Percentiles rank a stretch among this genome's conserved stretches.
Evolutionary conservation across 2,329 filamentous ascomycete species (phyloP).

Genomic region (Alternaria arbusti): DNA sequence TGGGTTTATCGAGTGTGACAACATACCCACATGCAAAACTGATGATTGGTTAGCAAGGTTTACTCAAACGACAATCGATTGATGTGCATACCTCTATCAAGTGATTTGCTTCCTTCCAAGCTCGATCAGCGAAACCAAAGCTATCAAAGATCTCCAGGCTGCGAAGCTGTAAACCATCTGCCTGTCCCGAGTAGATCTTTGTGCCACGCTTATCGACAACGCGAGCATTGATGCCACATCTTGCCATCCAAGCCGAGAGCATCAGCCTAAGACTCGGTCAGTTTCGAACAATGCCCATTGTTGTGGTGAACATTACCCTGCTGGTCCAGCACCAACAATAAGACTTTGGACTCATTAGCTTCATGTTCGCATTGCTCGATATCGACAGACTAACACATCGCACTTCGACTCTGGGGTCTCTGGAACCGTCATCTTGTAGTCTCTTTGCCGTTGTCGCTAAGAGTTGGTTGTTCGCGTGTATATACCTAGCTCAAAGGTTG

Average conservation of each 20-base stretch:
- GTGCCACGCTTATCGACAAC: slow-evolving; percentile 52
- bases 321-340: slow-evolving; percentile 50
- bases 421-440: slow-evolving; percentile 31
- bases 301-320: slow-evolving; percentile 9
- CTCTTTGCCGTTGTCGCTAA: neutral
- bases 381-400: slow-evolving; percentile 38
- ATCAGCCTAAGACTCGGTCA: slow-evolving; percentile 37
- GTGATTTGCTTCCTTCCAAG: slow-evolving; percentile 71
- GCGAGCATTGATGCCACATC: slow-evolving; percentile 49
- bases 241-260: slow-evolving; percentile 51
- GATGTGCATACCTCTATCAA: slow-evolving; percentile 66
- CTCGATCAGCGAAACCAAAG: slow-evolving; percentile 69
- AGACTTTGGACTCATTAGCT: slow-evolving; percentile 29
- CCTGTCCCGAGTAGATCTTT: slow-evolving; percentile 51
- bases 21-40: slow-evolving; percentile 51
- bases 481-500: neutral
- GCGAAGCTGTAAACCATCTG: slow-evolving; percentile 52
- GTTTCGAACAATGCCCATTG: neutral
- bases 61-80: slow-evolving; percentile 32
- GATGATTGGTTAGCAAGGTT: slow-evolving; percentile 4
- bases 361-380: neutral
- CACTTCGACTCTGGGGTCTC: slow-evolving; percentile 39
- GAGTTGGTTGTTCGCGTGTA: neutral
- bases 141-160: slow-evolving; percentile 60
- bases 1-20: neutral